A percentile compares a stretch with the other conserved stretches of the same genome.
Evolutionary conservation across 2,329 filamentous ascomycete genomes (phyloP).

Genomic region (Xylariales sp.): DNA sequence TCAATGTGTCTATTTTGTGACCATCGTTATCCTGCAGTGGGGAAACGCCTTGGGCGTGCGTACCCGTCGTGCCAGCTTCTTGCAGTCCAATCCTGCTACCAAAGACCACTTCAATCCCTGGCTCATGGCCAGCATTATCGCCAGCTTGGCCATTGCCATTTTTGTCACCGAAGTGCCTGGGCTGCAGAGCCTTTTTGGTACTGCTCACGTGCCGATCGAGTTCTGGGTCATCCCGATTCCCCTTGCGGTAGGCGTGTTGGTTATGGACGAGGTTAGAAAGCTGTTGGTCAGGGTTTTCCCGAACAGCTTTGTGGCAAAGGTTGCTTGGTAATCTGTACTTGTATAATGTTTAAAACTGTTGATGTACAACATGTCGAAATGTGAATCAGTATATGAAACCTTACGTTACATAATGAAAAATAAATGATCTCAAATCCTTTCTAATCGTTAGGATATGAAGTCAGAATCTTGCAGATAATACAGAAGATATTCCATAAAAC

Average conservation of each 20-base stretch:
- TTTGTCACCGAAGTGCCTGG: conserved; percentile 49
- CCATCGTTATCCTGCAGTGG: conserved; percentile 49
- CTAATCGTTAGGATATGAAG: too few species aligned
- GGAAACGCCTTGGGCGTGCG: conserved; percentile 48
- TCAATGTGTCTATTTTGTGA: conserved; percentile 51
- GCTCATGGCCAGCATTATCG: conserved; percentile 39
- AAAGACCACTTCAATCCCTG: conserved; percentile 44
- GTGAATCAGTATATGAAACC: too few species aligned
- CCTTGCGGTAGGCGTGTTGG: conserved; percentile 43
- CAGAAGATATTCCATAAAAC: too few species aligned
- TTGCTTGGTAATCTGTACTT: conserved; percentile 50
- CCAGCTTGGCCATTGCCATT: conserved; percentile 45
- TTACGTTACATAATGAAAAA: too few species aligned
- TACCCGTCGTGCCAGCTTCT: conserved; percentile 45
- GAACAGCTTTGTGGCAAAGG: conserved; percentile 36
- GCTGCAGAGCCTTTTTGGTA: conserved; percentile 43
- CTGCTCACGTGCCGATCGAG: conserved; percentile 44
- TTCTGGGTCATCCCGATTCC: conserved; percentile 49
- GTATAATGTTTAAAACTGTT: too few species aligned
- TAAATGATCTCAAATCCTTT: too few species aligned
- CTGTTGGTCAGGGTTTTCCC: conserved; percentile 41
- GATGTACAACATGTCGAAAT: too few species aligned
- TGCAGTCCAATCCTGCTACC: conserved; percentile 45
- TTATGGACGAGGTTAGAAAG: conserved; percentile 50
- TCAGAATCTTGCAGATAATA: too few species aligned